These are phyloP conservation scores for Zygoascus flipseniorum DNA, from an alignment of 805 yeast species.

Conservation along the genomic window DNA sequence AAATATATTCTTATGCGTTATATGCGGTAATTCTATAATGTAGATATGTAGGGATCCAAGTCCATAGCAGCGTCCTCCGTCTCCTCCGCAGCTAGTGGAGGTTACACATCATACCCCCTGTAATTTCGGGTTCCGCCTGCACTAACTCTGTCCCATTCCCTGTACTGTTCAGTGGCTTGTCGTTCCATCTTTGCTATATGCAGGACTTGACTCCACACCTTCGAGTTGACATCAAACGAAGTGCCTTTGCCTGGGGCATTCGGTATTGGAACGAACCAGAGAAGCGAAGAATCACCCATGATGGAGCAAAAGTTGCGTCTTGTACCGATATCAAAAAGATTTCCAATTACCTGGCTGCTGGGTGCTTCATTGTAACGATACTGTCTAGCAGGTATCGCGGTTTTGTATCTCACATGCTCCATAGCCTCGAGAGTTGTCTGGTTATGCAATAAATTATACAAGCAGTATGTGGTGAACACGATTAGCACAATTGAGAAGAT, in stretches of 20 bases:
- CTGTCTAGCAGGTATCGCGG: conserved; percentile 25
- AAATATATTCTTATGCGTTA: too few species aligned
- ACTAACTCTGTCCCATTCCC: neutral
- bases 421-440: conserved; percentile 72
- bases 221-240: conserved; percentile 27
- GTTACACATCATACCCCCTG: too few species aligned
- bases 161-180: neutral
- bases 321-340: conserved; percentile 69
- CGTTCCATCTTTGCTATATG: conserved; percentile 28
- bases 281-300: conserved; percentile 59
- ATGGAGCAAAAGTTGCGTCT: conserved; percentile 53
- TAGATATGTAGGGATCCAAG: too few species aligned
- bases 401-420: conserved; percentile 31
- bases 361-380: conserved; percentile 37
- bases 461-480: conserved; percentile 35
- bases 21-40: too few species aligned
- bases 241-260: conserved; percentile 31
- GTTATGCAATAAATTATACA: conserved; percentile 46
- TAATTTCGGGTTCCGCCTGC: too few species aligned
- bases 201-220: conserved; percentile 22
- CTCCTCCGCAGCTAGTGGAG: too few species aligned
- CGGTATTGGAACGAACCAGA: conserved; percentile 63
- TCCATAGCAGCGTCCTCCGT: too few species aligned
- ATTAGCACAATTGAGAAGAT: conserved; percentile 49
- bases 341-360: conserved; percentile 41